Conservation (phyloP, 176 grass and related monocot genomes). For the Triticum aestivum region DNA sequence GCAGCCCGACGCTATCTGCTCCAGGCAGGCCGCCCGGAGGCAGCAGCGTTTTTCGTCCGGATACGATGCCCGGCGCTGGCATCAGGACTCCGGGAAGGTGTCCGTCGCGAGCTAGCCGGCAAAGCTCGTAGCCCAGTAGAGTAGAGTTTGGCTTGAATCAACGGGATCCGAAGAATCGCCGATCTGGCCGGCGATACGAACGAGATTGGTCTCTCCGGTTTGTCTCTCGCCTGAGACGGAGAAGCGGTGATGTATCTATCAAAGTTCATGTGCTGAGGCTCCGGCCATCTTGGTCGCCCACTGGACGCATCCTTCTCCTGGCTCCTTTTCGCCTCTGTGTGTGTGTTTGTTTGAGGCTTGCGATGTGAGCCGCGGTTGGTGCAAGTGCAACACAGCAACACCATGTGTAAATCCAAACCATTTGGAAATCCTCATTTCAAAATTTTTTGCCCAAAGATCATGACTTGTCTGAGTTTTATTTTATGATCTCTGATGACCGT, state of each 20-base stretch:
- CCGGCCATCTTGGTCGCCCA: slow-evolving; percentile 6
- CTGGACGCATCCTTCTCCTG: background rate
- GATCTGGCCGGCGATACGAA: background rate
- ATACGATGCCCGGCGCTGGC: background rate
- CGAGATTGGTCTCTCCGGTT: background rate
- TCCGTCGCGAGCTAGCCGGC: background rate
- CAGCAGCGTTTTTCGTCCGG: background rate
- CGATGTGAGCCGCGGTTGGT: background rate
- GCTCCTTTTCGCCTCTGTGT: background rate
- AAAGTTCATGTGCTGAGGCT: background rate
- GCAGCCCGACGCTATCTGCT: slow-evolving; percentile 40
- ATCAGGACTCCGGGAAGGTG: background rate
- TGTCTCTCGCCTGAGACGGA: background rate
- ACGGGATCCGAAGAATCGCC: no score
- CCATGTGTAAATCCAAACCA: background rate
- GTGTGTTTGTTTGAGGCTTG: background rate
- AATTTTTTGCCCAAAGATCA: background rate
- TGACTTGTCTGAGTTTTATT: background rate
- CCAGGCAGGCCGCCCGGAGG: background rate
- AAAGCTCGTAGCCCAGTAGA: no score
- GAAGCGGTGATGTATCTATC: background rate
- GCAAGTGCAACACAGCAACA: background rate
- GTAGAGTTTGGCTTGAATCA: no score
- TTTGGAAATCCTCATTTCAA: background rate
- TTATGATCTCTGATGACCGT: no score